Evolutionary conservation across 495 filamentous ascomycete genomes (phyloP), one percentile per base, ranked within the genome.

Genomic region (Hypoxylon perforatum): DNA sequence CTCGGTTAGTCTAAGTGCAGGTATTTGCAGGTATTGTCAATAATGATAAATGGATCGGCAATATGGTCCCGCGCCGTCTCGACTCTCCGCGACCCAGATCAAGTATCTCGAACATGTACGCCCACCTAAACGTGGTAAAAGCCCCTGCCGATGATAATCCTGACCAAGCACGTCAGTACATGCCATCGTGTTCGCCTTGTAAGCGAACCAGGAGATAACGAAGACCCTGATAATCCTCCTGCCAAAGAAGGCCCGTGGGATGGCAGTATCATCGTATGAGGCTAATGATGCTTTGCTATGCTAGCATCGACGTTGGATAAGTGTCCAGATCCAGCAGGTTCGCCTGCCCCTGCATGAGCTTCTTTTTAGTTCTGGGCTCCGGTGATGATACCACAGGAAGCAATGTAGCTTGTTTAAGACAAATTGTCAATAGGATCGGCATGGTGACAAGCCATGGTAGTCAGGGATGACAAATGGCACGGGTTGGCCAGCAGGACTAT

Each of bases 391-490:
- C 39, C n/a, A 23, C 52, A 41, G 66, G 52, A 57, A 54, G 38
- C 55, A 49, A 47, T 36, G 39, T 53, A 44, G 10, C 17, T 39
- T 69, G 66, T 69, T 61, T 69, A 69, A 69, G 66, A 69, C 61
- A 69, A 57, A 64, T 64, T 69, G 52, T 46, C 61, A 60, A 65
- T 61, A 60, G 45, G 66, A 69, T 69, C 66, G 61, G 66, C 66
- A 61, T 38, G n/a, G 45, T 49, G 15, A 48, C 33, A 28, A n/a
- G 56, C 28, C 35, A 28, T 52, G 50, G 52, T 61, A 61, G 66
- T 69, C 66, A 69, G 66, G 66, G 66, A 69, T 69, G 66, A 69
- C 66, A 69, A 69, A 69, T 69, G 61, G 49, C 47, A 49, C 48
- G 61, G 23, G 42, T 15, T n/a, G 30, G 45, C 54, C 49, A 19